Percentiles rank a stretch among this genome's conserved stretches.
Conservation (phyloP, 148 eudicot genomes). For the Camellia granthamiana region DNA sequence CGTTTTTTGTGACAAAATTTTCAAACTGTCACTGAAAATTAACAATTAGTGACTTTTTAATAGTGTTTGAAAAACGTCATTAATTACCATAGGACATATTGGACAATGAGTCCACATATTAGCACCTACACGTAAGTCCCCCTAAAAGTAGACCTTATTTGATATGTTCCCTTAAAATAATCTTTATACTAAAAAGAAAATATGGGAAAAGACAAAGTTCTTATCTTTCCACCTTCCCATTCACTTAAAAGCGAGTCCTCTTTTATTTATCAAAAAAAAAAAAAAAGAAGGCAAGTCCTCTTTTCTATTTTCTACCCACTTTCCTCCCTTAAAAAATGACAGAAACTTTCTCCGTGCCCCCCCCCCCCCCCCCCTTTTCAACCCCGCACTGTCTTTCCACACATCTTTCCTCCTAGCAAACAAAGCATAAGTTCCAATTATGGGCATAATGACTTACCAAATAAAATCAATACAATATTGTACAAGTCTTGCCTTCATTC, state of each 20-base stretch:
- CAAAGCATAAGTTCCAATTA: neutral
- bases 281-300: neutral
- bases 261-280: no score
- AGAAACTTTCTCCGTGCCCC: neutral
- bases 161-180: neutral
- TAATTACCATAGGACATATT: no score
- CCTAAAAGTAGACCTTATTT: no score
- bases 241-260: neutral
- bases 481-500: constrained; percentile 41
- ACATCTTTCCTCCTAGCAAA: neutral
- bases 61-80: no score
- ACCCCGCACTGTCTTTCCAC: neutral
- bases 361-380: neutral
- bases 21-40: no score
- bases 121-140: no score
- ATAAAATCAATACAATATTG: constrained; percentile 3
- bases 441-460: neutral
- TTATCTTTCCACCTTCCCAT: neutral
- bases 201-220: neutral
- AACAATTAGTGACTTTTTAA: no score
- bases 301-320: neutral
- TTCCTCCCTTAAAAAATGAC: neutral
- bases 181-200: neutral
- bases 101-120: no score
- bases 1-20: no score